Conservation (phyloP, 192 early-diverging fungal species). For the Diversispora eburnea region DNA sequence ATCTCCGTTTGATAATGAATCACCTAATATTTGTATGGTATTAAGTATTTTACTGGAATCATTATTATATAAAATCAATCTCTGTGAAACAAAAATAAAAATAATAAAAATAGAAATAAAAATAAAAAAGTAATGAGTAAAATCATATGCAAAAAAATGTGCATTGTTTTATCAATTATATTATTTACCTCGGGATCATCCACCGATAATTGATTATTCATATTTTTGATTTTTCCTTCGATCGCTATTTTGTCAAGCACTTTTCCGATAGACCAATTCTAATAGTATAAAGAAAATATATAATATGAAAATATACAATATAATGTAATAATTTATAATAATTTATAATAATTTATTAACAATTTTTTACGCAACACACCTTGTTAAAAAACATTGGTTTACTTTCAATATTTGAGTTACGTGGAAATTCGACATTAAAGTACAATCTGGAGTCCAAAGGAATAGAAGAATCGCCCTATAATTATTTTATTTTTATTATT, state of each 20-base stretch:
- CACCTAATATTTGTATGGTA: too few species aligned
- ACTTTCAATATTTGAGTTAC: not conserved
- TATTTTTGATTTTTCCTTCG: slow-evolving; percentile 27
- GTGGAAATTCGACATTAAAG: slow-evolving; percentile 29
- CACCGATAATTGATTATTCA: slow-evolving; percentile 24
- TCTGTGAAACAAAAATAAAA: too few species aligned
- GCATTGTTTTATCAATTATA: too few species aligned
- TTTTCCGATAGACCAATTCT: slow-evolving; percentile 32
- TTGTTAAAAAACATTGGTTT: slow-evolving; percentile 36
- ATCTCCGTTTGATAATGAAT: too few species aligned
- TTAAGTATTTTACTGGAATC: too few species aligned
- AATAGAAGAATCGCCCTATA: slow-evolving; percentile 28
- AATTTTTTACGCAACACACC: slow-evolving; percentile 5
- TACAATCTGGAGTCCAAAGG: slow-evolving; percentile 30
- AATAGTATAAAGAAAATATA: not conserved
- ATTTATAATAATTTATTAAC: not conserved
- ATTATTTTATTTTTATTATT: not conserved
- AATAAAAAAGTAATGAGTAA: too few species aligned
- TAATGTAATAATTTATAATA: not conserved
- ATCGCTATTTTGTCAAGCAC: slow-evolving; percentile 30
- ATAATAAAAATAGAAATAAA: too few species aligned
- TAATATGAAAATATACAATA: not conserved
- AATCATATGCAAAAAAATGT: too few species aligned
- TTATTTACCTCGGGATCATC: slow-evolving; percentile 29
- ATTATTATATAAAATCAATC: too few species aligned